phyloP scores from a whole-genome alignment of 2,329 filamentous ascomycete species.

The Diaporthe destruens region DNA sequence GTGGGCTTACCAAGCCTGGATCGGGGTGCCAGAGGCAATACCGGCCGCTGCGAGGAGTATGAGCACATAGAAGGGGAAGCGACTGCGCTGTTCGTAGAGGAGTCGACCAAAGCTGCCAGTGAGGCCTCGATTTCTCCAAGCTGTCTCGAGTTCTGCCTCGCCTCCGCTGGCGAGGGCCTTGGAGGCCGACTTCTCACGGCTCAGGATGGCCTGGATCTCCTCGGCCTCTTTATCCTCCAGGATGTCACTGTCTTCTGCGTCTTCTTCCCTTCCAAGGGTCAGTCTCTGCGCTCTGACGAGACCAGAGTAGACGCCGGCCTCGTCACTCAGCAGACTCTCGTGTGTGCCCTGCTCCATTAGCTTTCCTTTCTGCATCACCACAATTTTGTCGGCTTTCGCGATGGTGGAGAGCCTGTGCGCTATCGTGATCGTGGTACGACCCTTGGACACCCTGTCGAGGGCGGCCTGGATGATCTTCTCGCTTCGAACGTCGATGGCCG shows the following conservation, averaged over 20 bases:
- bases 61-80: constrained; percentile 64
- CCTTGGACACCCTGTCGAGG: constrained; percentile 65
- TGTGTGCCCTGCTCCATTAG: constrained; percentile 83
- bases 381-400: constrained; percentile 81
- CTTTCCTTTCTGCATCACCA: constrained; percentile 79
- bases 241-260: constrained; percentile 53
- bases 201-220: constrained; percentile 55
- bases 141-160: constrained; percentile 34
- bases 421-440: constrained; percentile 73
- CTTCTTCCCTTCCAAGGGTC: constrained; percentile 60
- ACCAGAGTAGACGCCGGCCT: constrained; percentile 73
- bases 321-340: constrained; percentile 72
- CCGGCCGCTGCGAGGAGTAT: constrained; percentile 58
- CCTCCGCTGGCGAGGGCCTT: constrained; percentile 49
- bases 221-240: constrained; percentile 54
- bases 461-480: constrained; percentile 66
- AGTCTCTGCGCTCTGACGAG: constrained; percentile 75
- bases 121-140: constrained; percentile 56
- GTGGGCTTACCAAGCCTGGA: constrained; percentile 45
- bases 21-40: constrained; percentile 27
- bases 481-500: constrained; percentile 59
- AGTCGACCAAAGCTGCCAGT: constrained; percentile 67
- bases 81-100: constrained; percentile 66
- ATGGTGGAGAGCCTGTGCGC: constrained; percentile 82
- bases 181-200: constrained; percentile 61